Evolutionary conservation across 192 early-diverging fungal species (phyloP), one percentile per base, ranked within the genome.

Genomic region (Rhizophagus prolifer): DNA sequence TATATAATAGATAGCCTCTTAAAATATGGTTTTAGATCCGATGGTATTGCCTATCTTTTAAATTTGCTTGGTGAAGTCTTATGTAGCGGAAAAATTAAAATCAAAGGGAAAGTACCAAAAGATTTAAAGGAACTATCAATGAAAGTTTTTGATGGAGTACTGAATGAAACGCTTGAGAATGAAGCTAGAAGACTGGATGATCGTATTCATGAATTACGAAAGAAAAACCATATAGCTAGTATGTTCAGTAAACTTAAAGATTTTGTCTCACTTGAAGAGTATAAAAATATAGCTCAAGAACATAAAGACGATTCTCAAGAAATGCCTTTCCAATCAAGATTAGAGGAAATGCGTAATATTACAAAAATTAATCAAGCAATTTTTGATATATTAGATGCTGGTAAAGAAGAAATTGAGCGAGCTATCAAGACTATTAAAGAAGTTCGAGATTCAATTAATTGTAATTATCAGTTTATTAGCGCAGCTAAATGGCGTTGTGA

Each of bases 271-370:
- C 16, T 34, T 0, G 16, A 14, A 7, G 64, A 66, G 16, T 34
- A 8, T 66, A 19, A 12, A 6, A 36, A 4, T 9, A 19, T 66
- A 34, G 64, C 64, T 36, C 3, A 19, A 6, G 64, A 66, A 38
- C 31, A 66, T 31, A 9, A 16, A 7, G 28, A 2, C 1, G 64
- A 66, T 31, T 12, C 64, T 41, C 13, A 31, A 65, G 34, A 65
- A 65, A 65, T 34, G 63, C 30, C 63, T 26, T 65, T 65, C 36
- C 16, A 31, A 31, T 65, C 63, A 65, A 65, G 63, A 16, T 28
- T 65, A 13, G 63, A 65, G 3, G 63, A 65, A 65, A 65, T 65
- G 30, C 31, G 34, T 14, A 65, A 65, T 65, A 34, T 65, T 19
- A 26, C 63, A 65, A 34, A 31, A 3, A 65, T 31, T 36, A 5